Percentiles rank a stretch among this genome's conserved stretches.
Evolutionary conservation across 2,329 filamentous ascomycete species (phyloP).

Genomic region (Ophiobolus disseminans): DNA sequence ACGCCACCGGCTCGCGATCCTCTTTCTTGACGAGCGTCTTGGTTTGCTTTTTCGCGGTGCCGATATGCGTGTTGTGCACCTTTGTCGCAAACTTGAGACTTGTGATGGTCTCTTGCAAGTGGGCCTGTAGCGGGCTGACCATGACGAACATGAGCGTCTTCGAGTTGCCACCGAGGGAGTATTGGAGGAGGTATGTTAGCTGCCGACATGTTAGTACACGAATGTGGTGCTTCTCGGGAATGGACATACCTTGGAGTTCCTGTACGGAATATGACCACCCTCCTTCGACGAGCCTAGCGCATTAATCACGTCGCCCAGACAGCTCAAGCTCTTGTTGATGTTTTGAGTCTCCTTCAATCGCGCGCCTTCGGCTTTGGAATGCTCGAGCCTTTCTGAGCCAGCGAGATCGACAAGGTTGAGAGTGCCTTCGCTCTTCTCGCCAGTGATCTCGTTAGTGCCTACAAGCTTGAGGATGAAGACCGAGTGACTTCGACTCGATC

Average conservation of each 20-base stretch:
- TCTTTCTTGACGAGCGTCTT: constrained; percentile 53
- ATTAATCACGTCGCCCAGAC: constrained; percentile 91
- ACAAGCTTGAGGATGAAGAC: constrained; percentile 85
- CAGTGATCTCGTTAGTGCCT: constrained; percentile 74
- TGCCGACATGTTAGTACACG: constrained; percentile 40
- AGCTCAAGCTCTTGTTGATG: constrained; percentile 94
- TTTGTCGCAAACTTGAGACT: constrained; percentile 96
- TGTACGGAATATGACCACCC: constrained; percentile 83
- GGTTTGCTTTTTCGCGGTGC: constrained; percentile 79
- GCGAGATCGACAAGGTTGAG: constrained; percentile 96
- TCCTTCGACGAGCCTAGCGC: constrained; percentile 84
- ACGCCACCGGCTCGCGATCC: not conserved
- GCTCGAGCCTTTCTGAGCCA: constrained; percentile 87
- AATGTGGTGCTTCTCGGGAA: no score
- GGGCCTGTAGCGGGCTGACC: constrained; percentile 89
- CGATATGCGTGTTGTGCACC: constrained; percentile 91
- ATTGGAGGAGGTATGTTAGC: constrained; percentile 93
- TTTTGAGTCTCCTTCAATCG: constrained; percentile 92
- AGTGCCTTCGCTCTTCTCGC: constrained; percentile 87
- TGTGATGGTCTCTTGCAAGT: constrained; percentile 90
- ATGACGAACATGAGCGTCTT: constrained; percentile 99
- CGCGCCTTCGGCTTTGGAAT: constrained; percentile 85
- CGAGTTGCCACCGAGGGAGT: constrained; percentile 91
- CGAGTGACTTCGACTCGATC: constrained; percentile 91
- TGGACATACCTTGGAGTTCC: constrained; percentile 82